Evolutionary conservation across 1,139 yeast genomes (phyloP), one percentile per base, ranked within the genome.

Genomic region (Yamadazyma kanchanaburiensis): DNA sequence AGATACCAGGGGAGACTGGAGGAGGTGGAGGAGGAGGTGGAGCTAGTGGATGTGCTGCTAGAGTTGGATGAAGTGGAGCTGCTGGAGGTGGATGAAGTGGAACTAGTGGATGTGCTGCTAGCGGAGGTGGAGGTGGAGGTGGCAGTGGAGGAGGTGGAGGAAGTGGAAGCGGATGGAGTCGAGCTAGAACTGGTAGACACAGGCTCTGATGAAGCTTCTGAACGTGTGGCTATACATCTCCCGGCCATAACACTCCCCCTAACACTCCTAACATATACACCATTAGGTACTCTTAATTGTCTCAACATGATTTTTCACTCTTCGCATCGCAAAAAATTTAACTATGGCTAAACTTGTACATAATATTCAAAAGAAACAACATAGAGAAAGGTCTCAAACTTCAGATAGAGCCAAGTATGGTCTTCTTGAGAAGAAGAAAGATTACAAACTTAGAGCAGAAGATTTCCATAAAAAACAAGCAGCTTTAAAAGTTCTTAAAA

Each of bases 301-400:
- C n/a, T n/a, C n/a, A n/a, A n/a, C n/a, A n/a, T n/a, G n/a, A n/a
- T n/a, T n/a, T n/a, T n/a, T n/a, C n/a, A 19, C 4, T 22, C 17
- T 22, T 27, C 30, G 30, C 31, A 28, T 22, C 26, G 27, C 27
- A 21, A 14, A 26, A 20, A 14, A 20, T 13, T 10, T 10, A n/a
- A 17, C 13, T 17, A 86, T 86, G 95, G 85, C 84, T 23, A 81
- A 80, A 40, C 61, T 84, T 27, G 91, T 83, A 12, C 96, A 88
- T 57, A 84, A 85, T 53, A 80, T 89, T 19, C 96, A 91, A 59
- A 91, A 91, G 65, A 91, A 87, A 51, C 97, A 91, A 67, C 98
- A 91, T 50, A 69, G 88, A 42, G 98, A 91, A 63, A 77, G 98
- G 50, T 76, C 95, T 7, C 98, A 91, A 58, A 82, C 88, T 3